A percentile compares a stretch with the other conserved stretches of the same genome.
phyloP scores from a whole-genome alignment of 2,329 filamentous ascomycete genomes.

The Ophiostoma sp. region DNA sequence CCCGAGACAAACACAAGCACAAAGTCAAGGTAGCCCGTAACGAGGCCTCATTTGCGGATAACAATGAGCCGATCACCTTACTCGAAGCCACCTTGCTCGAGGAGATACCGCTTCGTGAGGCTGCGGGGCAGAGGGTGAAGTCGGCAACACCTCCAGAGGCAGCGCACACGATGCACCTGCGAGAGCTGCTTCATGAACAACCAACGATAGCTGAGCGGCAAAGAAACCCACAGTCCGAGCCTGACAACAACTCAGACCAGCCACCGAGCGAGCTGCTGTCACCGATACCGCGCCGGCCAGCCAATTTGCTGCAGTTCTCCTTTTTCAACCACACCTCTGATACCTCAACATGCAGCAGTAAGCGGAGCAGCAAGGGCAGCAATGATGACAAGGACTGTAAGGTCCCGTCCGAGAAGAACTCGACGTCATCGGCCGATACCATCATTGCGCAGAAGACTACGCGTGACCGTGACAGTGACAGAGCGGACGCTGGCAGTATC shows the following conservation, averaged over 20 bases:
- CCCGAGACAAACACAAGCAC: not conserved
- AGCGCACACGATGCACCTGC: not conserved
- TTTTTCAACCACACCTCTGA: not conserved
- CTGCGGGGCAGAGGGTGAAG: not conserved
- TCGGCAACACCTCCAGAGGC: not conserved
- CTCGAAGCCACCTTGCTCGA: not conserved
- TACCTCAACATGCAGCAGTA: not conserved
- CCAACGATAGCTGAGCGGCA: not conserved
- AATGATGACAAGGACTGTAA: not conserved
- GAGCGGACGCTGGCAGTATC: not conserved
- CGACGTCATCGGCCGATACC: not conserved
- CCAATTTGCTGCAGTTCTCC: not conserved
- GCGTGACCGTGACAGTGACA: not conserved
- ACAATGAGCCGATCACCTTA: conserved; percentile 8
- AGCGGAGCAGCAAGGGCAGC: not conserved
- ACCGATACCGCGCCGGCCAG: conserved; percentile 6
- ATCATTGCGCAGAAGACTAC: not conserved
- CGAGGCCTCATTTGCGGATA: not conserved
- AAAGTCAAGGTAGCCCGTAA: not conserved
- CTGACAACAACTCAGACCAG: not conserved
- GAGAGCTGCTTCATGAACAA: not conserved
- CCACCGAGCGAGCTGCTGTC: not conserved
- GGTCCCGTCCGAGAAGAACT: not conserved
- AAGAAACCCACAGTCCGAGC: not conserved
- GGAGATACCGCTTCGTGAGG: not conserved